Percentiles rank a stretch among this genome's conserved stretches.
Evolutionary conservation across 2,329 filamentous ascomycete genomes (phyloP).

Genomic region (Colletotrichum cereale): DNA sequence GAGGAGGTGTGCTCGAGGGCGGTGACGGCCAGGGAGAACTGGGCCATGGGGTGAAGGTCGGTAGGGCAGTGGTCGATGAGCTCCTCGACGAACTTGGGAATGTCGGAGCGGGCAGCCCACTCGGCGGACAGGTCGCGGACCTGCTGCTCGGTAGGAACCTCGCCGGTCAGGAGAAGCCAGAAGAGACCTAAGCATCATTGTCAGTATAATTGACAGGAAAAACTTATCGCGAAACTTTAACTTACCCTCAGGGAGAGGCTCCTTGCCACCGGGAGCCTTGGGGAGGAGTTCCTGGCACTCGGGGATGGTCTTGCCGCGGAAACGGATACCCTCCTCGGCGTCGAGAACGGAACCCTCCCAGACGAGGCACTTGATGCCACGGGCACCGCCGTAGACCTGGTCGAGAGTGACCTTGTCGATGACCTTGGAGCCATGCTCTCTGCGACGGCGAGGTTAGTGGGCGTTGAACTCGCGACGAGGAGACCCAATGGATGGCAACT

Average conservation of each 20-base stretch:
- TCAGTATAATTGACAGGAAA: background rate
- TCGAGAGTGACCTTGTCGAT: slow-evolving; percentile 98
- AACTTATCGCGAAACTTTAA: background rate
- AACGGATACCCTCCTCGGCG: slow-evolving; percentile 98
- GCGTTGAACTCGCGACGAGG: slow-evolving; percentile 29
- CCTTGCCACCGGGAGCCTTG: slow-evolving; percentile 95
- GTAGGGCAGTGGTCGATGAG: slow-evolving; percentile 99
- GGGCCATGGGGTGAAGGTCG: slow-evolving; percentile 99
- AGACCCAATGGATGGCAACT: slow-evolving; percentile 51
- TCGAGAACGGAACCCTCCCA: slow-evolving; percentile 99
- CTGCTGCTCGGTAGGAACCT: slow-evolving; percentile 98
- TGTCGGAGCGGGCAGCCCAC: slow-evolving; percentile 96
- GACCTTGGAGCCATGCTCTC: slow-evolving; percentile 95
- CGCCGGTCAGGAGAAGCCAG: slow-evolving; percentile 98
- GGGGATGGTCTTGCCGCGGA: slow-evolving; percentile 98
- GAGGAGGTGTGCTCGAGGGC: slow-evolving; percentile 98
- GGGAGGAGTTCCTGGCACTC: slow-evolving; percentile 98
- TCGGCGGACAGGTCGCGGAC: slow-evolving; percentile 98
- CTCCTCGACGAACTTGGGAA: slow-evolving; percentile 99
- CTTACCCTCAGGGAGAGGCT: slow-evolving; percentile 93
- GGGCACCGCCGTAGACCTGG: slow-evolving; percentile 99
- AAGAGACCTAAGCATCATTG: slow-evolving; percentile 78
- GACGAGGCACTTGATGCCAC: slow-evolving; percentile 98
- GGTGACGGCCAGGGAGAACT: slow-evolving; percentile 97
- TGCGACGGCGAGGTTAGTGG: slow-evolving; percentile 53